These are phyloP conservation scores for Suillus clintonianus DNA, from an alignment of 768 basidiomycete species.

Conservation along the genomic window DNA sequence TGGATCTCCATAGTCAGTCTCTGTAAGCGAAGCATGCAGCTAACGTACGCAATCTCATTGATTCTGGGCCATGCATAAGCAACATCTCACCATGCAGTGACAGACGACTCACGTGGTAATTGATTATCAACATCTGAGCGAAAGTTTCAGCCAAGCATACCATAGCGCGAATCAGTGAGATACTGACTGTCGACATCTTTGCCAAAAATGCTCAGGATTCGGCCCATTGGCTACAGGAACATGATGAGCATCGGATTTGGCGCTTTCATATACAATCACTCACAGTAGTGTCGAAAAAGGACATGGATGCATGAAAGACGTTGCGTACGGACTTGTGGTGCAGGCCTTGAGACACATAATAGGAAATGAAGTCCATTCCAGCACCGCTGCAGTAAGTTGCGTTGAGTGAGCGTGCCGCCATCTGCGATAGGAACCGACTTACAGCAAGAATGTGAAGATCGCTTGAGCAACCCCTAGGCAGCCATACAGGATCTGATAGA, in stretches of 20 bases:
- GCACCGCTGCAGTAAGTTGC: slow-evolving; percentile 40
- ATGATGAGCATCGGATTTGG: background rate
- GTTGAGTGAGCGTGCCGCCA: background rate
- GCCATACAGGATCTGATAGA: slow-evolving; percentile 69
- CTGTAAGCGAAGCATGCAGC: background rate
- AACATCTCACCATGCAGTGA: background rate
- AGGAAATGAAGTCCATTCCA: slow-evolving; percentile 56
- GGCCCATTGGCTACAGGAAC: slow-evolving; percentile 50
- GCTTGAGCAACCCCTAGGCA: slow-evolving; percentile 60
- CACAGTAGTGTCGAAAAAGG: slow-evolving; percentile 74
- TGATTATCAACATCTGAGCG: slow-evolving; percentile 47
- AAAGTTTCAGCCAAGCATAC: background rate
- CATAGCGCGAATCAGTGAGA: too few species aligned
- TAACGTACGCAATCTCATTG: slow-evolving; percentile 52
- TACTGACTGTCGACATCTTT: slow-evolving; percentile 63
- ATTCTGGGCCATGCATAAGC: slow-evolving; percentile 37
- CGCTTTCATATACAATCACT: slow-evolving; percentile 1
- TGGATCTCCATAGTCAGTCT: slow-evolving; percentile 21
- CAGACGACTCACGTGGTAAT: slow-evolving; percentile 45
- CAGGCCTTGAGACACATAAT: slow-evolving; percentile 61
- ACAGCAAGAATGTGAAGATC: slow-evolving; percentile 60
- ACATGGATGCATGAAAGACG: slow-evolving; percentile 72
- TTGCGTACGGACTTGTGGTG: slow-evolving; percentile 57
- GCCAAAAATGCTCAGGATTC: slow-evolving; percentile 62
- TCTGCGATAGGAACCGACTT: slow-evolving; percentile 17